Evolutionary conservation across 805 yeast species (phyloP).

Genomic region (Debaryomyces prosopidis): DNA sequence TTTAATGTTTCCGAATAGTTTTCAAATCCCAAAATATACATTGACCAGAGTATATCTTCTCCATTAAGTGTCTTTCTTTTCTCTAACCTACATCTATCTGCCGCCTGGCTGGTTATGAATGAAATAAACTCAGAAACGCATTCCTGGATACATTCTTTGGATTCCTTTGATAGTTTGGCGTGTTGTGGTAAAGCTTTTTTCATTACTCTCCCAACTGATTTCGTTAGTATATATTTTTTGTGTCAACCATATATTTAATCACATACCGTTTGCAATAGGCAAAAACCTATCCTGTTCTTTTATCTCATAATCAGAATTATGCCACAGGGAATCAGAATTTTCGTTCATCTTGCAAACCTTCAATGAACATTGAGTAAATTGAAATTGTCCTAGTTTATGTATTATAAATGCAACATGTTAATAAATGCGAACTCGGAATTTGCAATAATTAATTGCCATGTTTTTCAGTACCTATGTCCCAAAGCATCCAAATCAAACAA

Average conservation of each 20-base stretch:
- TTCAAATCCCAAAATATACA: conserved; percentile 73
- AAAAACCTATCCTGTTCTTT: conserved; percentile 45
- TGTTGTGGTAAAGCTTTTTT: conserved; percentile 69
- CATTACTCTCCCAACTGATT: conserved; percentile 66
- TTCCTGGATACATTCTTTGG: conserved; percentile 79
- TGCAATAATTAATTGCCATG: background rate
- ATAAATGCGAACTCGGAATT: conserved; percentile 8
- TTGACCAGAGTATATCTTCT: conserved; percentile 69
- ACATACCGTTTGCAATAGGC: conserved; percentile 45
- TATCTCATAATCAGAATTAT: conserved; percentile 40
- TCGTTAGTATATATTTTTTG: conserved; percentile 8
- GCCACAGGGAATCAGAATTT: conserved; percentile 8
- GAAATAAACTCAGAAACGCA: conserved; percentile 83
- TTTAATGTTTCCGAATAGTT: conserved; percentile 76
- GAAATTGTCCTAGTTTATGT: background rate
- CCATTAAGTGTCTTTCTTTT: conserved; percentile 78
- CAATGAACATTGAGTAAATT: background rate
- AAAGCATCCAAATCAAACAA: no score
- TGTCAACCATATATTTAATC: background rate
- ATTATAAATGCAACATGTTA: background rate
- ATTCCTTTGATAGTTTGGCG: conserved; percentile 77
- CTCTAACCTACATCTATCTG: conserved; percentile 69
- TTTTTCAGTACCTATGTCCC: no score
- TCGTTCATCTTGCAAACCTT: background rate
- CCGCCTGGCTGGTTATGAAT: conserved; percentile 77